Conservation (phyloP, 1,284 basidiomycete species). For the Farysia itapuensis region DNA sequence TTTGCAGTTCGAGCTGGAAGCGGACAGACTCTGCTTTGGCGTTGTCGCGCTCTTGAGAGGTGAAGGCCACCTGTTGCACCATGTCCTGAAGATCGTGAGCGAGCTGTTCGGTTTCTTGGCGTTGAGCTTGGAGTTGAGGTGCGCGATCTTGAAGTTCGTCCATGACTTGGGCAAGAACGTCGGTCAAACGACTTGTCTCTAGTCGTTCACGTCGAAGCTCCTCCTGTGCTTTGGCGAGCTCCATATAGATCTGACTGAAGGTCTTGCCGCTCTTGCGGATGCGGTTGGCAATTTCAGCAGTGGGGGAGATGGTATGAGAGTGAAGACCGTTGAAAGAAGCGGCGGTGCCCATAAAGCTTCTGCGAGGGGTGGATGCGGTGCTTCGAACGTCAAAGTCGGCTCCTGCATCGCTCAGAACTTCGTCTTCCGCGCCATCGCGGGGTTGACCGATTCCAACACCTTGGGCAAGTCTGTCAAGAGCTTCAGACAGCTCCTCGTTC, state of each 20-base stretch:
- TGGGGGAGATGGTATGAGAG: conserved; percentile 66
- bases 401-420: conserved; percentile 2
- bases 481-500: conserved; percentile 53
- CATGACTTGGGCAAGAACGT: conserved; percentile 52
- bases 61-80: conserved; percentile 25
- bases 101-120: conserved; percentile 52
- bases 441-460: conserved; percentile 51
- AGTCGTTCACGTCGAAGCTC: conserved; percentile 72
- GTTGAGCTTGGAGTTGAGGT: conserved; percentile 53
- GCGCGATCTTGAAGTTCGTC: conserved; percentile 53
- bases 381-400: conserved; percentile 24
- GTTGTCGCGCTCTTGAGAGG: conserved; percentile 38
- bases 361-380: conserved; percentile 17
- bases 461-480: conserved; percentile 54
- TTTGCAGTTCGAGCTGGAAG: conserved; percentile 67
- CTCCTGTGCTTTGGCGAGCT: conserved; percentile 80
- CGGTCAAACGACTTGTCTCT: conserved; percentile 45
- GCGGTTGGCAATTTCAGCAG: conserved; percentile 72
- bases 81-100: conserved; percentile 42
- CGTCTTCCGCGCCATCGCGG: conserved; percentile 8
- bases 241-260: conserved; percentile 86
- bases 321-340: conserved; percentile 28
- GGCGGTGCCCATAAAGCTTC: conserved; percentile 21
- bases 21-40: conserved; percentile 66
- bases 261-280: conserved; percentile 68